A percentile compares a stretch with the other conserved stretches of the same genome.
Conservation (phyloP, 1,284 basidiomycete species). For the Rhizoctonia solani region DNA sequence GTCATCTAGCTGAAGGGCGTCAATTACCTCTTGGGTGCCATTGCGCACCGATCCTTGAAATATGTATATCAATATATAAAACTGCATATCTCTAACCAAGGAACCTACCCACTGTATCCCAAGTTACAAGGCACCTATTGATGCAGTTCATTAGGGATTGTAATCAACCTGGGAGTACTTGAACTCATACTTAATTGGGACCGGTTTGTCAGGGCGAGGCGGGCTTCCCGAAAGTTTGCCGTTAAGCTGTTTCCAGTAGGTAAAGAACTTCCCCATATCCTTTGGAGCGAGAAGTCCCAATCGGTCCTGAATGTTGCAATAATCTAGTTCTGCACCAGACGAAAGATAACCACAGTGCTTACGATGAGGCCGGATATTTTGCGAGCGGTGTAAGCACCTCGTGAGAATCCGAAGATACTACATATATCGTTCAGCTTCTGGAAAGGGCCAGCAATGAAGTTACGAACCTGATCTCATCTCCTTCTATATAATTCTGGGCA, state of each 20-base stretch:
- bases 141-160: background rate
- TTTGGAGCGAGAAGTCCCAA: conserved; percentile 21
- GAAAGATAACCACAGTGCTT: background rate
- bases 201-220: background rate
- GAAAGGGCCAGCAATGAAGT: background rate
- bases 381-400: conserved; percentile 36
- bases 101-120: conserved; percentile 26
- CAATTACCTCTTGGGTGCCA: background rate
- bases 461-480: conserved; percentile 16
- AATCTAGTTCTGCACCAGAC: no score
- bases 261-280: conserved; percentile 33
- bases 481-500: conserved; percentile 32
- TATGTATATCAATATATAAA: background rate
- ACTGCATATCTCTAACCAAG: background rate
- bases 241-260: background rate
- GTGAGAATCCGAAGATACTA: conserved; percentile 34
- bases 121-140: conserved; percentile 5
- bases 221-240: background rate
- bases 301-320: background rate
- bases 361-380: conserved; percentile 35
- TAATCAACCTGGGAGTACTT: background rate
- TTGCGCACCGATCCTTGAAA: background rate
- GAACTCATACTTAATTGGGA: background rate
- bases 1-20: background rate
- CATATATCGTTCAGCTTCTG: background rate